Evolutionary conservation across 768 basidiomycete species (phyloP).

Genomic region (Coprinellus aureogranulatus): DNA sequence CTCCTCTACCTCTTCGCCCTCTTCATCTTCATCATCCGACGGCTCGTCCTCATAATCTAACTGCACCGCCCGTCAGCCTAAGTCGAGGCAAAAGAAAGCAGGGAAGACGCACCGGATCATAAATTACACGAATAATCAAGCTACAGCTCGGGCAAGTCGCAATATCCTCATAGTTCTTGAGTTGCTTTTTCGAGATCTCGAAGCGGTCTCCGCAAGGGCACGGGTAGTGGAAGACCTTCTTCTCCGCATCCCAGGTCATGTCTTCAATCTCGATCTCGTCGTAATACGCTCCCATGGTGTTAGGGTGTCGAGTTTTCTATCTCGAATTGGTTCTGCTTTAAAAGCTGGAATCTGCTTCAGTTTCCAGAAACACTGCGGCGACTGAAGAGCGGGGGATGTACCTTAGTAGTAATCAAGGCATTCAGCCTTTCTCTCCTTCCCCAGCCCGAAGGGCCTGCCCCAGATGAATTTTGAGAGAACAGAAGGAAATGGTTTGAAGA

Average conservation of each 20-base stretch:
- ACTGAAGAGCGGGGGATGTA: too few relatives aligned
- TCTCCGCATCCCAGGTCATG: slow-evolving; percentile 85
- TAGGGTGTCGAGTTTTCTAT: background rate
- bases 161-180: slow-evolving; percentile 87
- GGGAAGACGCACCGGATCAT: slow-evolving; percentile 76
- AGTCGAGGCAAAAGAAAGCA: slow-evolving; percentile 6
- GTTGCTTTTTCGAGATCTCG: slow-evolving; percentile 85
- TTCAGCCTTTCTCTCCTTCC: too few relatives aligned
- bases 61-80: slow-evolving; percentile 33
- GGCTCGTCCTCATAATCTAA: slow-evolving; percentile 82
- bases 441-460: too few relatives aligned
- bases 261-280: slow-evolving; percentile 98
- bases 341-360: background rate
- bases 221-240: slow-evolving; percentile 89
- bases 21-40: slow-evolving; percentile 50
- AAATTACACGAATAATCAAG: slow-evolving; percentile 87
- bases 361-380: background rate
- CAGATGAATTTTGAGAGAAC: too few relatives aligned
- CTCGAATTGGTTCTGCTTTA: background rate
- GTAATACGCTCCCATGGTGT: slow-evolving; percentile 78
- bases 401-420: too few relatives aligned
- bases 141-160: slow-evolving; percentile 97
- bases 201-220: slow-evolving; percentile 98
- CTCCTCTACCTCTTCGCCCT: slow-evolving; percentile 40
- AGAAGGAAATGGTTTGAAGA: too few relatives aligned